These are phyloP conservation scores for Aspergillus quadricinctus DNA, from an alignment of 2,329 filamentous ascomycete genomes.

Conservation along the genomic window DNA sequence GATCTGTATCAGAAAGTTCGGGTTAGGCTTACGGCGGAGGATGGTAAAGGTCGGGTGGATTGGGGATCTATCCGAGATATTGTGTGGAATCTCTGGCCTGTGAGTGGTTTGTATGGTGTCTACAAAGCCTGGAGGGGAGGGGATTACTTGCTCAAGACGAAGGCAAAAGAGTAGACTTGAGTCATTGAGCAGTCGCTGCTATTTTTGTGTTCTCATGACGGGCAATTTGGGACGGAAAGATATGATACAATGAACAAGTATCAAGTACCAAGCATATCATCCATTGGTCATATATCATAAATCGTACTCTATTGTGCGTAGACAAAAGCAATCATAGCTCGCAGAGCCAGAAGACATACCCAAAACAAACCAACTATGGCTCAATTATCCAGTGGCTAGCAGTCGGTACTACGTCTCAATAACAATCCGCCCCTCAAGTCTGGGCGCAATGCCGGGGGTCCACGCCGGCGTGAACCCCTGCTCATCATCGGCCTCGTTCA, in stretches of 20 bases:
- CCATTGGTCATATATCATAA: not conserved
- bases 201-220: not conserved
- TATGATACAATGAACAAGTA: not conserved
- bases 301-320: not conserved
- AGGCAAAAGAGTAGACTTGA: not conserved
- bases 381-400: not conserved
- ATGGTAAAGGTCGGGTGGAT: conserved; percentile 9
- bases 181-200: not conserved
- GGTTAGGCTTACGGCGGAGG: conserved; percentile 9
- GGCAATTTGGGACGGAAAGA: too few relatives aligned
- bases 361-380: not conserved
- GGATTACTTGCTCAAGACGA: conserved; percentile 18
- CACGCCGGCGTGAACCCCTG: conserved; percentile 62
- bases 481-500: conserved; percentile 51
- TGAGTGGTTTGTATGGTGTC: conserved; percentile 23
- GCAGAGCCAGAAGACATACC: not conserved
- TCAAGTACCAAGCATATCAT: not conserved
- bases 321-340: not conserved
- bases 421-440: conserved; percentile 69
- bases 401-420: conserved; percentile 11
- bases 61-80: conserved; percentile 7
- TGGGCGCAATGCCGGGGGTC: conserved; percentile 75
- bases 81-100: conserved; percentile 20
- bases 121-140: conserved; percentile 21
- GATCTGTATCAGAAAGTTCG: conserved; percentile 20